These are phyloP conservation scores for Linderniella brevidens DNA, from an alignment of 257 asterid genomes.

Conservation along the genomic window DNA sequence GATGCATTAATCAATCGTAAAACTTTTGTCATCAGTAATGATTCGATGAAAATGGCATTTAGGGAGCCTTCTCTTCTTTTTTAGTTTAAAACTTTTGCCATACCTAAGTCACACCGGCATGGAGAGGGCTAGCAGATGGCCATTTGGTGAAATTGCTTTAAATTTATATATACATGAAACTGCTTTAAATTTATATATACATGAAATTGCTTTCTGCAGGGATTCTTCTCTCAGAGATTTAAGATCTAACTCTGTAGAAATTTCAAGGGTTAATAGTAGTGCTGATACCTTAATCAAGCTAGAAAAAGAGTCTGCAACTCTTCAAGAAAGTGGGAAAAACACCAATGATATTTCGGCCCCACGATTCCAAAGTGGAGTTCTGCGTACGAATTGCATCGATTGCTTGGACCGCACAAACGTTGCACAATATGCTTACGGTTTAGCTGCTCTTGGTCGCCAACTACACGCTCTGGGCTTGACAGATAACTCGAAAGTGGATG, in stretches of 20 bases:
- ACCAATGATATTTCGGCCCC: conserved; percentile 25
- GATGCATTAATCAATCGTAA: too few relatives aligned
- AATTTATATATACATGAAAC: too few relatives aligned
- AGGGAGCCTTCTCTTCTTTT: too few relatives aligned
- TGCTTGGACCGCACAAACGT: conserved; percentile 97
- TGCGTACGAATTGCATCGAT: conserved; percentile 96
- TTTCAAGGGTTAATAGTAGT: conserved; percentile 39
- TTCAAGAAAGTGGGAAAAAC: conserved; percentile 25
- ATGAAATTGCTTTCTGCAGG: conserved; percentile 21
- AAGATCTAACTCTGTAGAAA: conserved; percentile 54
- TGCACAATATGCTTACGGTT: conserved; percentile 94
- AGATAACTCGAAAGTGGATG: conserved; percentile 74
- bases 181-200: too few relatives aligned
- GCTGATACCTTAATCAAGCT: conserved; percentile 37
- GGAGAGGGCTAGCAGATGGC: too few relatives aligned
- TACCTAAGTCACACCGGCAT: too few relatives aligned
- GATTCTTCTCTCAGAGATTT: conserved; percentile 67
- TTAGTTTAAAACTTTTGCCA: too few relatives aligned
- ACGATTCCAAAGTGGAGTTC: conserved; percentile 81
- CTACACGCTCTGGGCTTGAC: conserved; percentile 82
- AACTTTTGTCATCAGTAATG: too few relatives aligned
- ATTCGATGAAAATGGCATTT: too few relatives aligned
- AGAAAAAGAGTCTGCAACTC: conserved; percentile 40
- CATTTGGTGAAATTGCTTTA: too few relatives aligned
- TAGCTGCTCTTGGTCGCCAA: conserved; percentile 93